phyloP scores from a whole-genome alignment of 2,329 filamentous ascomycete species.

The Knufia petricola region DNA sequence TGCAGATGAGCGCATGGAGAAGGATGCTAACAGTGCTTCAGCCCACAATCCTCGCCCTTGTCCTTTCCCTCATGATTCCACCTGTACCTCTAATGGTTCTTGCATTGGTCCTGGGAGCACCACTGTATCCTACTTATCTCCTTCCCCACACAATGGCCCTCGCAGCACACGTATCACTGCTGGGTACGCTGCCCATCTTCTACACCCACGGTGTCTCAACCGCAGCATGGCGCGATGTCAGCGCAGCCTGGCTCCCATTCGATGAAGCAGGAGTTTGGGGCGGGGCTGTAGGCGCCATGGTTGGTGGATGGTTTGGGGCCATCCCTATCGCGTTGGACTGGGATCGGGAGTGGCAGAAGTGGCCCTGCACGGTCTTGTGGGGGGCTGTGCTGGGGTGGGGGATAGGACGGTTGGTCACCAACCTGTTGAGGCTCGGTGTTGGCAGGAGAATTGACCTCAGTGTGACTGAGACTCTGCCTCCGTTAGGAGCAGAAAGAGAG shows the following conservation, averaged over 20 bases:
- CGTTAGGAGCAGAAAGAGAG: background rate
- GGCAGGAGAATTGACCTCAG: conserved; percentile 22
- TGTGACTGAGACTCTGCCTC: conserved; percentile 15
- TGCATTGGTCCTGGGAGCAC: conserved; percentile 75
- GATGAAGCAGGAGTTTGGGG: conserved; percentile 70
- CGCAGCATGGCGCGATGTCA: conserved; percentile 58
- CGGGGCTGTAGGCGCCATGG: conserved; percentile 61
- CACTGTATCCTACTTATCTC: conserved; percentile 62
- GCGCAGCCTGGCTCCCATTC: conserved; percentile 60
- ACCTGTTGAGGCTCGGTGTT: conserved; percentile 11
- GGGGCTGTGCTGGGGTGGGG: conserved; percentile 74
- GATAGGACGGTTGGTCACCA: conserved; percentile 40
- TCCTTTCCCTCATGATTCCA: conserved; percentile 45
- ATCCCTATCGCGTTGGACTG: conserved; percentile 94
- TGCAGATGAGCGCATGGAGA: background rate
- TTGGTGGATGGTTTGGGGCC: conserved; percentile 87
- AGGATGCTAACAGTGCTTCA: conserved; percentile 8
- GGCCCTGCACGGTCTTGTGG: conserved; percentile 82
- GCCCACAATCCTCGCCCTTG: conserved; percentile 46
- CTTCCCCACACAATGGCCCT: conserved; percentile 67
- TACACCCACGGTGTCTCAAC: conserved; percentile 75
- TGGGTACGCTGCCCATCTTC: conserved; percentile 69
- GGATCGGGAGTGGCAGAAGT: conserved; percentile 99
- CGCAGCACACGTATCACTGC: conserved; percentile 69
- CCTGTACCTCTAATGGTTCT: conserved; percentile 49